Evolutionary conservation across 768 basidiomycete species (phyloP), one percentile per base, ranked within the genome.

Genomic region (Mycena galericulata): DNA sequence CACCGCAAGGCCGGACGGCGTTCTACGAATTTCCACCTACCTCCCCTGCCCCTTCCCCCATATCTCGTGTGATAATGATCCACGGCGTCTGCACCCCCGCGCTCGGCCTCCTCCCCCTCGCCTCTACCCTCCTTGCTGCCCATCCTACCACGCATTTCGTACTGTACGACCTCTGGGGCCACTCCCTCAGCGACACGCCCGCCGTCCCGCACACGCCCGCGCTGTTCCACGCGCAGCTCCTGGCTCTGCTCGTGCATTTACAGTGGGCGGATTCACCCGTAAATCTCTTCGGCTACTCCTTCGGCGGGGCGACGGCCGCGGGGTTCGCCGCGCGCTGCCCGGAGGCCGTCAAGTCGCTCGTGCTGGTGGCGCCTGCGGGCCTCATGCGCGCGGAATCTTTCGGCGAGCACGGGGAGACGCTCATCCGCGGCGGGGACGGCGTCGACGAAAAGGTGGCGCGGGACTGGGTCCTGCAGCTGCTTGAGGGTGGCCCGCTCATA

Each of bases 81-180:
- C 45, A 46, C 45, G 45, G 45, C 45, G 45, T 46, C 45, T 46
- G 45, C 45, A 46, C 45, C 45, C 45, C 45, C n/a, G n/a, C n/a
- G n/a, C n/a, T n/a, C n/a, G n/a, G n/a, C n/a, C n/a, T n/a, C n/a
- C n/a, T n/a, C n/a, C n/a, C n/a, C n/a, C n/a, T n/a, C n/a, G n/a
- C n/a, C n/a, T n/a, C n/a, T n/a, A n/a, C n/a, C n/a, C n/a, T n/a
- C n/a, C n/a, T n/a, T n/a, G n/a, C n/a, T n/a, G n/a, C n/a, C n/a
- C n/a, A n/a, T n/a, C n/a, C n/a, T n/a, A n/a, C n/a, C n/a, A n/a
- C n/a, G n/a, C n/a, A n/a, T n/a, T n/a, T n/a, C n/a, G n/a, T n/a
- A n/a, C n/a, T n/a, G n/a, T n/a, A n/a, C n/a, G n/a, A n/a, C n/a
- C n/a, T n/a, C n/a, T n/a, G n/a, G n/a, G n/a, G 45, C 14, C 45